Conservation (phyloP, 2,329 filamentous ascomycete species). For the Paraconiothyrium brasiliense region DNA sequence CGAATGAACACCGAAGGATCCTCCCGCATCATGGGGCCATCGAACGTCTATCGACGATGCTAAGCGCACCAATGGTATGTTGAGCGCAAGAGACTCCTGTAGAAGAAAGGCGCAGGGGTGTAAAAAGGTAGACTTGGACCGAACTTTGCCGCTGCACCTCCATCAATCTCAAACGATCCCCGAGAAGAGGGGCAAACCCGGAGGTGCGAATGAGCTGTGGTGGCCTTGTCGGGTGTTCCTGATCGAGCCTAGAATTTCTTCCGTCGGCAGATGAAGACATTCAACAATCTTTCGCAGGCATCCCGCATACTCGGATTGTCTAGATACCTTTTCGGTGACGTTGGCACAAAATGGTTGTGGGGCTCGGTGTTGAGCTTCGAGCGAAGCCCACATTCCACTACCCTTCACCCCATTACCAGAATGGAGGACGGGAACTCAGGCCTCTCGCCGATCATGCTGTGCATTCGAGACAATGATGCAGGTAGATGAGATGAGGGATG, state of each 20-base stretch:
- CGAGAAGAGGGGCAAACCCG: neutral
- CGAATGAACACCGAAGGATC: constrained; percentile 21
- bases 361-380: too few species aligned
- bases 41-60: neutral
- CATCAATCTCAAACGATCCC: constrained; percentile 10
- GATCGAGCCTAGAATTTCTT: too few species aligned
- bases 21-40: constrained; percentile 20
- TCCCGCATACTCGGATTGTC: too few species aligned
- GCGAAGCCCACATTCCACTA: too few species aligned
- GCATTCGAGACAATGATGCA: neutral
- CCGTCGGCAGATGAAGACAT: too few species aligned
- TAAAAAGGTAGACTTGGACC: neutral
- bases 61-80: constrained; percentile 16
- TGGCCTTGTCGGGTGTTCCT: too few species aligned
- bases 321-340: too few species aligned
- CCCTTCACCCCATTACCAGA: too few species aligned
- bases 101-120: neutral
- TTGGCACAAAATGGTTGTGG: too few species aligned
- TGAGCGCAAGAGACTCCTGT: neutral
- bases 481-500: neutral
- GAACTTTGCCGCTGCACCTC: neutral
- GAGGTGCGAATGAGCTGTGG: neutral
- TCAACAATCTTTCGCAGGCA: too few species aligned
- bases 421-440: neutral
- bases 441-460: neutral